A percentile compares a stretch with the other conserved stretches of the same genome.
These are phyloP conservation scores for Ceratocystis ficicola DNA, from an alignment of 2,329 filamentous ascomycete genomes.

Conservation along the genomic window DNA sequence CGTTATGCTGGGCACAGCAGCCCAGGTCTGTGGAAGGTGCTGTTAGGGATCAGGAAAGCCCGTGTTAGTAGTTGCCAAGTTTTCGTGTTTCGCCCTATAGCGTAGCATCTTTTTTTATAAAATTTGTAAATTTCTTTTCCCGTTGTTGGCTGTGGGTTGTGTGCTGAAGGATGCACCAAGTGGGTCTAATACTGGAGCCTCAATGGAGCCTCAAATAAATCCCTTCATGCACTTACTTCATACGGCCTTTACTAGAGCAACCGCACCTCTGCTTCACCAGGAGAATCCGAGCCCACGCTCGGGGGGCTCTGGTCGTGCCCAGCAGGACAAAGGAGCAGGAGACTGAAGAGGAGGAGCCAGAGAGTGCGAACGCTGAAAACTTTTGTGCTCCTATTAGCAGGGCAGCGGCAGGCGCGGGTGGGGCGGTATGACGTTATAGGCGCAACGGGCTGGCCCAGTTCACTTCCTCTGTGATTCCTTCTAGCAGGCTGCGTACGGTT, in stretches of 20 bases:
- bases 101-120: neutral
- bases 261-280: neutral
- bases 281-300: slow-evolving; percentile 3
- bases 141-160: neutral
- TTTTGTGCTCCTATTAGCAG: slow-evolving; percentile 10
- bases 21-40: neutral
- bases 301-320: neutral
- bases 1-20: neutral
- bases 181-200: slow-evolving; percentile 20
- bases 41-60: neutral
- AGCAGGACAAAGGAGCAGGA: neutral
- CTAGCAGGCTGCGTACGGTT: neutral
- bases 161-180: slow-evolving; percentile 15
- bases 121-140: neutral
- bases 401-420: neutral
- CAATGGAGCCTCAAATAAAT: neutral
- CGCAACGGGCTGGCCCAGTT: slow-evolving; percentile 4
- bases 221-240: neutral
- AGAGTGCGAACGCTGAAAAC: neutral
- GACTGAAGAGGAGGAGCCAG: neutral
- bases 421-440: slow-evolving; percentile 20
- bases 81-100: slow-evolving; percentile 7
- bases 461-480: slow-evolving; percentile 14
- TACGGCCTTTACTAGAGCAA: neutral
- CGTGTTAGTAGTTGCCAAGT: neutral